Evolutionary conservation across 2,329 filamentous ascomycete genomes (phyloP), one percentile per base, ranked within the genome.

Genomic region (Amphichorda felina): DNA sequence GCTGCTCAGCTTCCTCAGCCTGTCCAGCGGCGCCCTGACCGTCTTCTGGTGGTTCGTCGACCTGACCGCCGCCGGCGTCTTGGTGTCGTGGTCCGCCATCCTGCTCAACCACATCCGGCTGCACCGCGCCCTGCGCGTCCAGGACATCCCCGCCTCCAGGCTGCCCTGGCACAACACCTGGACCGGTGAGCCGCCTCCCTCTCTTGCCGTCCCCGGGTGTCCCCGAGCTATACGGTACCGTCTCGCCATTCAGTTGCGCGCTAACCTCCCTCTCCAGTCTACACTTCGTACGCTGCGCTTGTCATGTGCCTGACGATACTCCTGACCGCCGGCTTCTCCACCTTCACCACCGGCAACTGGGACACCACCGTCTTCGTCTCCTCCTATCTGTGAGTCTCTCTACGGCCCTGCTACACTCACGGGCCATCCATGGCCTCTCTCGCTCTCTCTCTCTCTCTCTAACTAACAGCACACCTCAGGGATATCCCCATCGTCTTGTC

Each of bases 1-100:
- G 56, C 59, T 69, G 28, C 61, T 76, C 17, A 70, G 66, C 45
- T 77, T 73, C 54, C 68, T 76, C 61, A 66, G 59, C 43, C 50
- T 79, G 26, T 65, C 72, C 7, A 70, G 60, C 18, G 60, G 63
- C 13, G 75, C 75, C 0, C 54, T 79, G 44, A 76, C 68, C 0
- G 76, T 79, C 5, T 82, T 82, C 44, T 76, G 64, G 53, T 82
- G 75, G 75, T 59, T 82, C 8, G 63, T 79, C 10, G 60, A 72
- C 35, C 50, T 82, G 28, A 79, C 75, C 1, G 66, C 75, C 0
- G 72, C 71, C 4, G 75, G 75, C 7, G 74, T 78, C 3, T 49
- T 82, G 30, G 63, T 82, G 6, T 75, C 70, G 2, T 82, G 78
- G 78, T 69, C 63, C 2, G 58, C 64, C 0, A 74, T 79, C 40